Conservation (phyloP, 208 protist genomes). For the Trypanosoma lewisi region DNA sequence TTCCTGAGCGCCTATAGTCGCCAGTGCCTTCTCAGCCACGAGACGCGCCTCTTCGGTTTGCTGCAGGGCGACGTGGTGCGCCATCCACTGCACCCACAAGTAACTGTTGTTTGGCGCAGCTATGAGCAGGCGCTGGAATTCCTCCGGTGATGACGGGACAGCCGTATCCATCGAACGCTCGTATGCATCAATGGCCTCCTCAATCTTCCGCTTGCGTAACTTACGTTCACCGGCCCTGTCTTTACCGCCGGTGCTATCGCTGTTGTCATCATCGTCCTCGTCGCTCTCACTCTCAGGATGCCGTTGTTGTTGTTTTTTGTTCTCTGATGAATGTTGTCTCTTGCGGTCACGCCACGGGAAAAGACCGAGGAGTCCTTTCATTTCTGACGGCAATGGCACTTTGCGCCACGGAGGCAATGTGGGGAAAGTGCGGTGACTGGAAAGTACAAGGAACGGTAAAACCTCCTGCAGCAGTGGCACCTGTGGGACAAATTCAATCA, state of each 20-base stretch:
- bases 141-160: constrained; percentile 75
- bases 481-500: constrained; percentile 65
- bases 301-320: constrained; percentile 23
- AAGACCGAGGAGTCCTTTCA: constrained; percentile 49
- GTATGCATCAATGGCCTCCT: constrained; percentile 86
- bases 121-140: constrained; percentile 89
- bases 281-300: constrained; percentile 32
- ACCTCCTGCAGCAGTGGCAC: constrained; percentile 39
- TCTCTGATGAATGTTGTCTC: constrained; percentile 8
- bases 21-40: constrained; percentile 89
- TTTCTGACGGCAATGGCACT: not conserved
- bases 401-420: constrained; percentile 42
- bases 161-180: constrained; percentile 72
- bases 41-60: constrained; percentile 88
- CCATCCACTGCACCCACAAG: constrained; percentile 94
- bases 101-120: constrained; percentile 91
- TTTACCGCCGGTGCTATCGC: constrained; percentile 17
- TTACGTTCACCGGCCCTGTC: constrained; percentile 16
- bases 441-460: constrained; percentile 73
- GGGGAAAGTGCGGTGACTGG: constrained; percentile 38
- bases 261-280: not conserved
- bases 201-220: constrained; percentile 60
- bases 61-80: constrained; percentile 76
- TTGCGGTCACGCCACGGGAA: constrained; percentile 61
- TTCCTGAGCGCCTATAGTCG: constrained; percentile 83